Conservation (phyloP, 257 asterid species). For the Petunia secreta region DNA sequence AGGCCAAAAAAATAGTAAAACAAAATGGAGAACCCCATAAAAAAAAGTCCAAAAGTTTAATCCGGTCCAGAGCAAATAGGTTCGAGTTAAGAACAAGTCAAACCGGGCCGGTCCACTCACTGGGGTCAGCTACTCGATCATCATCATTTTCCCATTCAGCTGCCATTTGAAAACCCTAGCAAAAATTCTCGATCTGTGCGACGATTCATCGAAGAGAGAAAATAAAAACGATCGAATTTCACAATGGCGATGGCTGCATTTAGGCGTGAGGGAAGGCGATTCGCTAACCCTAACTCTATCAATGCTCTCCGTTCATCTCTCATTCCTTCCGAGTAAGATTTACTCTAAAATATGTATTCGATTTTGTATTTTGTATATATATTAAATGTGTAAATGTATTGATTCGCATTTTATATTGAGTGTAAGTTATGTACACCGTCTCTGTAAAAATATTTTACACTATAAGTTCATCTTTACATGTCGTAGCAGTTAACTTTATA, state of each 20-base stretch:
- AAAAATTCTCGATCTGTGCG: too few species aligned
- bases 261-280: conserved; percentile 87
- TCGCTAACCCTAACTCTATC: conserved; percentile 59
- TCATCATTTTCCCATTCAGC: too few species aligned
- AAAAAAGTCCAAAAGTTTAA: too few species aligned
- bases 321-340: conserved; percentile 57
- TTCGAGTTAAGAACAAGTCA: too few species aligned
- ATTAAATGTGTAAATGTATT: neutral
- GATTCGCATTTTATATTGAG: neutral
- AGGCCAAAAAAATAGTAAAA: too few species aligned
- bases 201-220: too few species aligned
- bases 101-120: too few species aligned
- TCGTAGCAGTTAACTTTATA: neutral
- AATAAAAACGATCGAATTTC: neutral
- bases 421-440: neutral
- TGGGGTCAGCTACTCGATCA: too few species aligned
- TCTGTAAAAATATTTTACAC: neutral
- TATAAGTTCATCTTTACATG: neutral
- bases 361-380: too few species aligned
- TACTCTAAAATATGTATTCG: neutral
- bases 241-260: conserved; percentile 83
- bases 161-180: too few species aligned
- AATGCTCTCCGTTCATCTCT: conserved; percentile 62
- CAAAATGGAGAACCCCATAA: too few species aligned
- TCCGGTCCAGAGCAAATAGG: too few species aligned